Conservation (phyloP, 139 green algal species). For the Chlamydomonas asymmetrica region DNA sequence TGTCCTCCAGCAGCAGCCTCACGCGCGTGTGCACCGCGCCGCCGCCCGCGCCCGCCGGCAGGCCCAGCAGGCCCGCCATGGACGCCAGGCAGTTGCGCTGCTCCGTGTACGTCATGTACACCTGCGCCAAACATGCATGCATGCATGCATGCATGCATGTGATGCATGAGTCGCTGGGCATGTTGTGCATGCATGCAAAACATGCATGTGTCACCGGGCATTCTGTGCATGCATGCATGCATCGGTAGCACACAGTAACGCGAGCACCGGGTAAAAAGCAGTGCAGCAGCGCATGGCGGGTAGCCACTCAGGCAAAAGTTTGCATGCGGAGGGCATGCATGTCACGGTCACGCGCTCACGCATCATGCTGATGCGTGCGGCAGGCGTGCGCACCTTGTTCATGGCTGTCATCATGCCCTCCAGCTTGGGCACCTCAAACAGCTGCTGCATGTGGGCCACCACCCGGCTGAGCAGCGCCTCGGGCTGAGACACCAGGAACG, state of each 20-base stretch:
- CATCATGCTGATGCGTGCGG: not conserved
- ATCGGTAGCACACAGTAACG: no score
- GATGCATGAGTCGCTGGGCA: no score
- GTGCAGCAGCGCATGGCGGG: no score
- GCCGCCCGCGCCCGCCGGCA: constrained; percentile 27
- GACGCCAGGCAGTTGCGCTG: constrained; percentile 46
- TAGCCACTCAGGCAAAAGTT: not conserved
- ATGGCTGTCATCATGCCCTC: constrained; percentile 51
- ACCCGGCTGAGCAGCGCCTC: constrained; percentile 46
- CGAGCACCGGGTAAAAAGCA: no score
- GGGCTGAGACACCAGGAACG: constrained; percentile 26
- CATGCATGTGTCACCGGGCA: no score
- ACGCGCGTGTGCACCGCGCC: no score
- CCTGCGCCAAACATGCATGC: no score
- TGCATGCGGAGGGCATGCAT: not conserved
- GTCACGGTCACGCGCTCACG: not conserved
- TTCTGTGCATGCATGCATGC: no score
- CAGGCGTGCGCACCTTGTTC: constrained; percentile 51
- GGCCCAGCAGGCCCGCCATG: constrained; percentile 43
- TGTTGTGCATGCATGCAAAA: no score
- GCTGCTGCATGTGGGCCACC: constrained; percentile 55
- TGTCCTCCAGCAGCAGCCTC: no score
- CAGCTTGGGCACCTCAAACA: constrained; percentile 51
- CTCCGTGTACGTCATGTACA: constrained; percentile 49
- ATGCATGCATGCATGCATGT: no score